Evolutionary conservation across 352 stramenopile species (phyloP).

Genomic region (Pythium sukuiense): DNA sequence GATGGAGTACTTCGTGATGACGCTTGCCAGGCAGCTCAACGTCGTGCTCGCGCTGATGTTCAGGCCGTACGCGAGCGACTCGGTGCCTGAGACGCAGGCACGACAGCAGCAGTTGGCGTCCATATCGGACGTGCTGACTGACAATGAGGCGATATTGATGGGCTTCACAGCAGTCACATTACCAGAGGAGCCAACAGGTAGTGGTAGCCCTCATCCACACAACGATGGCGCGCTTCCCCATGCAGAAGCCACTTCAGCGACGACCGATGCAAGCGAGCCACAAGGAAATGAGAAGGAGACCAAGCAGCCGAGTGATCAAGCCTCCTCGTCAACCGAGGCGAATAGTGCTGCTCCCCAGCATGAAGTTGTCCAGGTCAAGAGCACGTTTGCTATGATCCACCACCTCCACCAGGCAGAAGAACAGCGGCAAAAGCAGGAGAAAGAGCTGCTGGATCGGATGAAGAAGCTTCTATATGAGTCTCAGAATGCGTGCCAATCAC

Average conservation of each 20-base stretch:
- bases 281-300: neutral
- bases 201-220: no score
- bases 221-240: no score
- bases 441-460: constrained; percentile 15
- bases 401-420: constrained; percentile 41
- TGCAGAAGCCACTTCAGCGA: no score
- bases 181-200: neutral
- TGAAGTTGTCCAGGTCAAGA: constrained; percentile 8
- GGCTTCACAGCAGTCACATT: constrained; percentile 23
- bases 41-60: constrained; percentile 64
- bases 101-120: constrained; percentile 41
- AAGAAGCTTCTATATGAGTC: constrained; percentile 15
- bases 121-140: constrained; percentile 56
- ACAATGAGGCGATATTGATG: constrained; percentile 65
- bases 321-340: neutral
- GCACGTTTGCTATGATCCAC: constrained; percentile 47
- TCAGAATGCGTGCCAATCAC: constrained; percentile 11
- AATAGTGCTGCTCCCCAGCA: neutral
- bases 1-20: constrained; percentile 61
- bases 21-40: constrained; percentile 57
- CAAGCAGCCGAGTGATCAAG: neutral
- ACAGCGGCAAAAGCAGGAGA: constrained; percentile 25
- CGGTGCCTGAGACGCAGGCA: constrained; percentile 30
- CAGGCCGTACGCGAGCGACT: constrained; percentile 35
- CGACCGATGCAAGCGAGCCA: neutral